phyloP scores from a whole-genome alignment of 2,329 filamentous ascomycete genomes.

The Ceratocystis alfenasii region DNA sequence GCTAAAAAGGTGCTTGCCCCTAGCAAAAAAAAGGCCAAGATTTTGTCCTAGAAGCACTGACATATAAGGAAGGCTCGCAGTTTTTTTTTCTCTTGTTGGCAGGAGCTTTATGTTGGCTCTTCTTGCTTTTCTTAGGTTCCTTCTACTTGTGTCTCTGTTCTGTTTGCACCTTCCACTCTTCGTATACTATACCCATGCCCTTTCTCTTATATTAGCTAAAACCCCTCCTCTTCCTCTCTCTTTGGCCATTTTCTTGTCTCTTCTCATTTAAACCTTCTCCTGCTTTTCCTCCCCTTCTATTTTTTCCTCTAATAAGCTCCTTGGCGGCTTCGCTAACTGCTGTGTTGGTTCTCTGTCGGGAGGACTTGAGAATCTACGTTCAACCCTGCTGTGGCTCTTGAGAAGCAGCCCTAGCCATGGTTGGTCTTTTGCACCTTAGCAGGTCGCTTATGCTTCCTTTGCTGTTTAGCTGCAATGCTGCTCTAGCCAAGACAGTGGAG shows the following conservation, averaged over 20 bases:
- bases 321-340: neutral
- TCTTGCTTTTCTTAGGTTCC: neutral
- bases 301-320: neutral
- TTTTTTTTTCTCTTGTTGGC: neutral
- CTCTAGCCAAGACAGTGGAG: slow-evolving; percentile 33
- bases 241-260: neutral
- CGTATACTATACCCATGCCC: neutral
- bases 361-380: neutral
- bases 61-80: slow-evolving; percentile 17
- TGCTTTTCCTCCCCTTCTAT: neutral
- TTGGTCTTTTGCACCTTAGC: neutral
- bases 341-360: neutral
- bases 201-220: neutral
- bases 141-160: neutral
- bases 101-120: neutral
- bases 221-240: neutral
- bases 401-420: slow-evolving; percentile 14
- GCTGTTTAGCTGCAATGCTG: slow-evolving; percentile 25
- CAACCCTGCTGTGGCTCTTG: slow-evolving; percentile 10
- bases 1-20: slow-evolving; percentile 5
- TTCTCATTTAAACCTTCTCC: neutral
- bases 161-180: slow-evolving; percentile 3
- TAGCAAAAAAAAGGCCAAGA: neutral
- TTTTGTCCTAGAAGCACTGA: neutral
- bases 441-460: slow-evolving; percentile 21